Conservation (phyloP, 371 early-diverging fungal species). For the Mucor racemosus region DNA sequence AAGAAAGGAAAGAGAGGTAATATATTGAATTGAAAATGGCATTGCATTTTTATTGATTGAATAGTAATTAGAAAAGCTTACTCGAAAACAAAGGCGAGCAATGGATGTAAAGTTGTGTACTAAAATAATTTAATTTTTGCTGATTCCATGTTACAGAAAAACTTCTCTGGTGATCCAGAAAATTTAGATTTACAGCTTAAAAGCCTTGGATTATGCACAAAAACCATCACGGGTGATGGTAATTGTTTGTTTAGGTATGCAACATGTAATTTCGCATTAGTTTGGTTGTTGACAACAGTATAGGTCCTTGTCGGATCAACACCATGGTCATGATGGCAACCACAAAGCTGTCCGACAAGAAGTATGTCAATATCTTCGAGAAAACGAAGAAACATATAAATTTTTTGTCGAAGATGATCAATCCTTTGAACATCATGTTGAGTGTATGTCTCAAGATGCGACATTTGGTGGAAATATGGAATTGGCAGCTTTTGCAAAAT, state of each 20-base stretch:
- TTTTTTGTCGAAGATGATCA: slow-evolving; percentile 75
- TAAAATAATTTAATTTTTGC: neutral
- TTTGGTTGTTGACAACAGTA: neutral
- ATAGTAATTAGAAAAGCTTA: slow-evolving; percentile 11
- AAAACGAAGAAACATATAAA: slow-evolving; percentile 67
- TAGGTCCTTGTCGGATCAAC: slow-evolving; percentile 79
- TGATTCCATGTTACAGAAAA: slow-evolving; percentile 6
- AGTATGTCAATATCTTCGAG: slow-evolving; percentile 68
- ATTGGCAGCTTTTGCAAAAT: slow-evolving; percentile 80
- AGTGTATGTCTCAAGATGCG: slow-evolving; percentile 74
- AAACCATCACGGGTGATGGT: slow-evolving; percentile 83
- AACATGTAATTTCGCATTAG: neutral
- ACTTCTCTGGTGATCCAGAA: slow-evolving; percentile 5
- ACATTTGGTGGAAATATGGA: slow-evolving; percentile 87
- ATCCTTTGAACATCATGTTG: slow-evolving; percentile 68
- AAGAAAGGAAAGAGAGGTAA: slow-evolving; percentile 8
- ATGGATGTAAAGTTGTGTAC: slow-evolving; percentile 1
- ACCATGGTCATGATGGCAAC: slow-evolving; percentile 59
- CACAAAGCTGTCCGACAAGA: slow-evolving; percentile 65
- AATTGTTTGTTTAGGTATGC: slow-evolving; percentile 82
- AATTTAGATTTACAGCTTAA: slow-evolving; percentile 37
- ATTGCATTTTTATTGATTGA: neutral
- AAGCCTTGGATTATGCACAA: slow-evolving; percentile 59
- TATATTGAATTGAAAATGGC: neutral
- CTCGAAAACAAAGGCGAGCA: slow-evolving; percentile 13